Conservation (phyloP, 2,329 filamentous ascomycete species). For the Cadophora gregata region DNA sequence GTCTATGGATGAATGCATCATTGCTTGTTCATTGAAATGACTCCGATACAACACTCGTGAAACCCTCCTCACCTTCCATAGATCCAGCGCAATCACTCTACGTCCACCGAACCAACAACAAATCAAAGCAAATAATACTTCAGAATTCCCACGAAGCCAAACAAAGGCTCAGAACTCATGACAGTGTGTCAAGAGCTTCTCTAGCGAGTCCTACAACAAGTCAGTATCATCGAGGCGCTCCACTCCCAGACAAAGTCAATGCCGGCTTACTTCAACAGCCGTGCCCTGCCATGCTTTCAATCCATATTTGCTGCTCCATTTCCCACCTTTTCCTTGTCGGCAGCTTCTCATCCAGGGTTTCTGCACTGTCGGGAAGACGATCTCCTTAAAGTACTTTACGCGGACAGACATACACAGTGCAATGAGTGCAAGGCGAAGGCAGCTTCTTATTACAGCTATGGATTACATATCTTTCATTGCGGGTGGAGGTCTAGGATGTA, state of each 20-base stretch:
- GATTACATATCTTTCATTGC: neutral
- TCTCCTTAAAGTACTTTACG: neutral
- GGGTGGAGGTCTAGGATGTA: neutral
- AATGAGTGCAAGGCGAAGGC: neutral
- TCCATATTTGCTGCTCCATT: neutral
- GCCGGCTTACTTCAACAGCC: neutral
- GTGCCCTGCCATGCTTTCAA: no score
- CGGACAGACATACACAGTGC: neutral
- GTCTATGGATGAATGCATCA: neutral
- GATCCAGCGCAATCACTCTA: no score
- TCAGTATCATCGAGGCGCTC: no score
- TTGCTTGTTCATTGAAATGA: neutral
- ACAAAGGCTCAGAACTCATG: no score
- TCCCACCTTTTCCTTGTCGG: neutral
- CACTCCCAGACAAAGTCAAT: no score
- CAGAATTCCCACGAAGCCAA: no score
- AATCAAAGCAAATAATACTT: no score
- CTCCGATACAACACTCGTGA: neutral
- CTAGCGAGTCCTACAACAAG: no score
- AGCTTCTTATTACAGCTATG: neutral
- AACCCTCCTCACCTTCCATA: neutral
- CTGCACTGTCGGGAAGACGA: neutral
- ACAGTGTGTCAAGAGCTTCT: no score
- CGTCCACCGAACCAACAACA: no score
- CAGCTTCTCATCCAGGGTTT: neutral